These are phyloP conservation scores for Adenanthera pavonina DNA, from an alignment of 306 rosid species.

Conservation along the genomic window DNA sequence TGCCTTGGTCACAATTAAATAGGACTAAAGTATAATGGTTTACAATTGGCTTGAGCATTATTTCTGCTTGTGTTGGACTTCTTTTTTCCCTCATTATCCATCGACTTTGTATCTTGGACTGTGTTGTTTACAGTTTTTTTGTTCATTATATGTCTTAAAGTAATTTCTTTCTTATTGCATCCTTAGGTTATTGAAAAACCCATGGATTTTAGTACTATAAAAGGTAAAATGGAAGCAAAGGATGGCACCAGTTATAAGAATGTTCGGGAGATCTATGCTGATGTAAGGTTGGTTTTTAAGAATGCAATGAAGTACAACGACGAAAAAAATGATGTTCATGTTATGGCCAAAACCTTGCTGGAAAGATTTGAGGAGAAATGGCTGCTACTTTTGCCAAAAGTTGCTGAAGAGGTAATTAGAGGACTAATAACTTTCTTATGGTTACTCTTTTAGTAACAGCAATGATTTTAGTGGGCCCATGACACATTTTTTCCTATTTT, in stretches of 20 bases:
- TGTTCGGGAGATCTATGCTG: conserved; percentile 71
- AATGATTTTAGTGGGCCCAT: conserved; percentile 3
- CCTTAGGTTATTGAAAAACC: conserved; percentile 78
- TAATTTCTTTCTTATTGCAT: conserved; percentile 31
- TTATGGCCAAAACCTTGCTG: conserved; percentile 80
- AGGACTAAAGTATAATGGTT: too few species aligned
- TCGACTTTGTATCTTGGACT: conserved; percentile 4
- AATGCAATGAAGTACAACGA: conserved; percentile 87
- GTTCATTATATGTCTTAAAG: conserved; percentile 10
- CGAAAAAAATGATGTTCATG: conserved; percentile 59
- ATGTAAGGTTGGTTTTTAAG: conserved; percentile 76
- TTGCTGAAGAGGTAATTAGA: conserved; percentile 65
- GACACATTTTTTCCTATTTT: background rate
- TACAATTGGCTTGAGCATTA: conserved; percentile 1
- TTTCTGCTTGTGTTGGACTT: background rate
- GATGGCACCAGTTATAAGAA: conserved; percentile 80
- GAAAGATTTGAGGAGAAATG: conserved; percentile 78
- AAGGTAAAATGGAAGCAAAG: conserved; percentile 72
- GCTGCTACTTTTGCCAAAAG: conserved; percentile 74
- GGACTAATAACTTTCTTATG: conserved; percentile 30
- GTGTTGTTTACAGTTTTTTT: background rate
- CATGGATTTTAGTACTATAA: conserved; percentile 81
- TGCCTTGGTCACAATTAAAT: too few species aligned
- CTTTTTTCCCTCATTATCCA: background rate
- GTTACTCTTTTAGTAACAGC: conserved; percentile 5